Evolutionary conservation across 2,329 filamentous ascomycete genomes (phyloP), one percentile per base, ranked within the genome.

Genomic region (Paraphaeosphaeria sporulosa): DNA sequence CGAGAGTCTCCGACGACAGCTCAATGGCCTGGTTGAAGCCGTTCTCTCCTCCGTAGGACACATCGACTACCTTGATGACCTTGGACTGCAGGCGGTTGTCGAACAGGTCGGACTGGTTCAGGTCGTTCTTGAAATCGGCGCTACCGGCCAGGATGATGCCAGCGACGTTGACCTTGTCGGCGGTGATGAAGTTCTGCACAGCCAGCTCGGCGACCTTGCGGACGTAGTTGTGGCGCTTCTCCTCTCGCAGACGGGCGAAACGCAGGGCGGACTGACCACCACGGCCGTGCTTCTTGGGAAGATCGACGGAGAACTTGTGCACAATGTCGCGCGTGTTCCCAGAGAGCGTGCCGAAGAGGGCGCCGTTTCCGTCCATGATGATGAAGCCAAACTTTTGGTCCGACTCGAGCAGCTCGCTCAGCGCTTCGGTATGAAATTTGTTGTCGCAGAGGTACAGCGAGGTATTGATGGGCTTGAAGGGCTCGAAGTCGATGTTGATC

Each of bases 371-470:
- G 78, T 99, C 95, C 95, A 99, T 99, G 83, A 99, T 90, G 80
- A 99, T 99, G 84, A 99, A 99, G 57, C 95, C 95, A 72, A 99
- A 99, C 82, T 96, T 97, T 82, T 98, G 95, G 79, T 99, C 95
- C 19, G 94, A 97, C 83, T 99, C 95, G 68, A 99, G 90, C 74
- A 99, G 87, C 84, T 99, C 95, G 68, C 94, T 95, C 68, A 99
- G 84, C 19, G 95, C 94, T 82, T 99, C 95, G 59, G 95, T 99
- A 79, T 99, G 95, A 82, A 99, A 99, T 78, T 99, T 99, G 86
- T 99, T 99, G 88, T 99, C 95, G 84, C 95, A 99, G 63, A 99
- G 92, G 80, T 99, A 99, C 49, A 99, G 87, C 47, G 96, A 99
- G 38, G 95, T 99, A 82, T 99, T 99, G 88, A 99, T 99, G 63